Conservation (phyloP, 1,284 basidiomycete genomes). For the Marasmius tenuissimus region DNA sequence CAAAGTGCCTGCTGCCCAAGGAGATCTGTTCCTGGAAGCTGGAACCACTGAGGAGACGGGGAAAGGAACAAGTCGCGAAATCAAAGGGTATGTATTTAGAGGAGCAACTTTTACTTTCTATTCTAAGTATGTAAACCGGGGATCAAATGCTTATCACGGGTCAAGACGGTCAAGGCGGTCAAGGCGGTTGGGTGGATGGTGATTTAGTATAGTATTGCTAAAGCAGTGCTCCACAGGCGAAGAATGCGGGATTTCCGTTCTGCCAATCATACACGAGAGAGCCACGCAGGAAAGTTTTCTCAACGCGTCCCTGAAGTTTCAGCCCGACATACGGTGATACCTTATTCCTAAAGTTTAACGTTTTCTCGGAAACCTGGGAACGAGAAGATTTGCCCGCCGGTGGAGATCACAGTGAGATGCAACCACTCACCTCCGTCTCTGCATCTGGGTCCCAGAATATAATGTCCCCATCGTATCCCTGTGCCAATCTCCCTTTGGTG, state of each 20-base stretch:
- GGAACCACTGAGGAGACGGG: too few species aligned
- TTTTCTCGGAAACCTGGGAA: constrained; percentile 67
- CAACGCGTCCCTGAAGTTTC: constrained; percentile 67
- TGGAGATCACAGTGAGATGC: background rate
- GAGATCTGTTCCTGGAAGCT: too few species aligned
- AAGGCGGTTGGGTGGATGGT: too few species aligned
- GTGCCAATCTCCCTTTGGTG: constrained; percentile 69
- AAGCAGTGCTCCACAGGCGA: constrained; percentile 12
- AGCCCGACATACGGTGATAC: constrained; percentile 84
- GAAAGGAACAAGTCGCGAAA: too few species aligned
- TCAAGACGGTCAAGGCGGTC: too few species aligned
- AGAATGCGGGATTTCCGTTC: constrained; percentile 6
- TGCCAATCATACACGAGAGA: constrained; percentile 57
- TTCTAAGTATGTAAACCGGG: too few species aligned
- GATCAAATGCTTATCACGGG: too few species aligned
- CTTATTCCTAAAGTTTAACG: constrained; percentile 89
- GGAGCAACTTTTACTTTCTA: too few species aligned
- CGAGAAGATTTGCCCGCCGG: constrained; percentile 1
- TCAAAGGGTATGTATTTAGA: too few species aligned
- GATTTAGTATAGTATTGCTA: background rate
- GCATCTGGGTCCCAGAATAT: constrained; percentile 80
- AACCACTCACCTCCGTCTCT: constrained; percentile 55
- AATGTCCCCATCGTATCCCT: constrained; percentile 83
- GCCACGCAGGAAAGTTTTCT: constrained; percentile 79
- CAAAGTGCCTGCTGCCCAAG: too few species aligned